Evolutionary conservation across 2,329 filamentous ascomycete genomes (phyloP), one percentile per base, ranked within the genome.

Genomic region (Aphanocladium album): DNA sequence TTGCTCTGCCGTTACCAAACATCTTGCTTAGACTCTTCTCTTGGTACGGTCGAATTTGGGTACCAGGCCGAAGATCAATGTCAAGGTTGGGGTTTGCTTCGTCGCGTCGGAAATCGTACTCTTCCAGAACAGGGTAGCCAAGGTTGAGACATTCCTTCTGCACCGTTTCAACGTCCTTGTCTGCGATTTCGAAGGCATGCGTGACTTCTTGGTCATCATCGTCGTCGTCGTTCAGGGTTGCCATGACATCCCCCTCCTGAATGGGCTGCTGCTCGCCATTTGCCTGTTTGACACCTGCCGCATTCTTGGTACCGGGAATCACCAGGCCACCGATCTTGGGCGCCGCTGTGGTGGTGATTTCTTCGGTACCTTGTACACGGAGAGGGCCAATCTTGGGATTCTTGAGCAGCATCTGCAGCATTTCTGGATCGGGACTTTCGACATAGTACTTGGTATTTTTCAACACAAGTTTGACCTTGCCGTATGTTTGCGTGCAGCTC

Each of bases 21-120:
- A 99, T 99, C 75, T 99, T 99, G 78, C 91, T 96, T 11, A 99
- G 80, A 66, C 92, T 96, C 77, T 97, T 96, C 74, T 99, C 95
- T 72, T 99, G 95, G 68, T 99, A 99, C 63, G 96, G 78, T 72
- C 93, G 87, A 71, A 98, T 98, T 69, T 93, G 89, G 0, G 93
- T 93, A 60, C 88, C 88, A 0, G 93, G 93, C 67, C 90, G 90
- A 53, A 98, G 80, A 72, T 98, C 93, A 67, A 99, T 99, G 61
- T 98, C 92, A 39, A 99, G 79, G 55, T 91, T 96, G 1, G 93
- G 85, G 69, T 98, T 99, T 67, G 86, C 83, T 63, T 90, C 85
- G 72, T 99, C 95, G 67, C 95, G 93, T 61, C 92, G 84, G 74
- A 98, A 99, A 73, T 99, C 95, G 74, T 99, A 99, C 75, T 99